A percentile compares a stretch with the other conserved stretches of the same genome.
Conservation (phyloP, 73 alveolate genomes). For the Breviolum minutum region DNA sequence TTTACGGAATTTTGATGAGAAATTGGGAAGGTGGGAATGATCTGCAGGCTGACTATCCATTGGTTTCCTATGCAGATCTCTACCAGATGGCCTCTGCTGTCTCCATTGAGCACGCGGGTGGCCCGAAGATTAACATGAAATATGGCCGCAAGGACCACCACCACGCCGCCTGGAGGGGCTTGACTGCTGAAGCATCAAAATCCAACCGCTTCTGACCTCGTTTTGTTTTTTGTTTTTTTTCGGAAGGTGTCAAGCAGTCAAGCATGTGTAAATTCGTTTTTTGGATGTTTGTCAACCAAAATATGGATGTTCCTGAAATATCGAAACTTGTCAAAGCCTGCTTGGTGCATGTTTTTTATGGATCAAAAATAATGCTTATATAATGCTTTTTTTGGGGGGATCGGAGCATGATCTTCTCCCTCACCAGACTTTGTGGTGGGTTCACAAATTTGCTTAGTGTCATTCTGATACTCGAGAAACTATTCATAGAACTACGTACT, state of each 20-base stretch:
- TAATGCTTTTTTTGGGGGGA: too few species aligned
- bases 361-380: too few species aligned
- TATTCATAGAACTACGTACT: too few species aligned
- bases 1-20: background rate
- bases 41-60: constrained; percentile 74
- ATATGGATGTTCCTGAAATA: too few species aligned
- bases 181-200: background rate
- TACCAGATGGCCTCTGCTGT: constrained; percentile 88
- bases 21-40: too few species aligned
- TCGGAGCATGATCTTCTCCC: too few species aligned
- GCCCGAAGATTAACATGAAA: constrained; percentile 92
- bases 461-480: too few species aligned
- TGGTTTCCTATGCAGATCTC: constrained; percentile 83
- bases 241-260: background rate
- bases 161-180: background rate
- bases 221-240: background rate
- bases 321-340: too few species aligned
- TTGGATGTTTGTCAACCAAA: too few species aligned
- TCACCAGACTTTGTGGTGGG: too few species aligned
- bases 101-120: constrained; percentile 92
- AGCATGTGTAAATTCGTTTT: background rate
- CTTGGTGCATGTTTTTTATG: too few species aligned
- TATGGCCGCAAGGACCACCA: constrained; percentile 81
- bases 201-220: background rate
- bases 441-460: too few species aligned